Evolutionary conservation across 140 eudicot species (phyloP), one percentile per base, ranked within the genome.

Genomic region (Stevia rebaudiana): DNA sequence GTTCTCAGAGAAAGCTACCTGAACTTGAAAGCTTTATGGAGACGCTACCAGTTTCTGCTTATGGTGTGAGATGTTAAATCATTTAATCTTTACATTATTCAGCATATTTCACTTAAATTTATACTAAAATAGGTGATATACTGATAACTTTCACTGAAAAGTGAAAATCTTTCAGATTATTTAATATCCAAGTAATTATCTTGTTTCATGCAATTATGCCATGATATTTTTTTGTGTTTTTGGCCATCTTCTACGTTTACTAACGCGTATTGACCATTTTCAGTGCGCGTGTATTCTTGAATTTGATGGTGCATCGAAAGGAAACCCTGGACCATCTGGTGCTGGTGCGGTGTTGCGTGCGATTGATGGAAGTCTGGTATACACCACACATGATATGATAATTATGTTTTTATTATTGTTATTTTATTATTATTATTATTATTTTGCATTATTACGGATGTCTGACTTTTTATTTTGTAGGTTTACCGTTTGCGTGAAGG

Each of bases 301-400:
- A 76, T 92, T 88, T 71, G 96, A 92, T 76, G 98, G 98, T 52
- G 98, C 98, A 61, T 84, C 96, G 46, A 92, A 88, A 79, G 95
- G 96, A 46, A 92, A 92, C 80, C 98, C 98, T 71, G 98, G 98
- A 59, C 85, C 50, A 54, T 85, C 96, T 46, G 98, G 96, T 74
- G 98, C 96, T 37, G 98, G 98, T 54, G 95, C 91, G 42, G 81
- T 92, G 28, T 61, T 92, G 37, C 94, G 95, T 49, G 76, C 84
- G 11, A 81, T 77, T 58, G 92, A 88, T 80, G 98, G 98, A 79
- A 83, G 83, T 73, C 61, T 79, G 85, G 95, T 90, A 78, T 61
- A 42, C 30, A 15, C 42, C 13, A 30, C 42, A 53, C 37, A 7
- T 28, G 7, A 15, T 55, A 55, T 30, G 16, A 15, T 56, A 30